Evolutionary conservation across 2,329 filamentous ascomycete genomes (phyloP).

Genomic region (Trichophyton schoenleinii): DNA sequence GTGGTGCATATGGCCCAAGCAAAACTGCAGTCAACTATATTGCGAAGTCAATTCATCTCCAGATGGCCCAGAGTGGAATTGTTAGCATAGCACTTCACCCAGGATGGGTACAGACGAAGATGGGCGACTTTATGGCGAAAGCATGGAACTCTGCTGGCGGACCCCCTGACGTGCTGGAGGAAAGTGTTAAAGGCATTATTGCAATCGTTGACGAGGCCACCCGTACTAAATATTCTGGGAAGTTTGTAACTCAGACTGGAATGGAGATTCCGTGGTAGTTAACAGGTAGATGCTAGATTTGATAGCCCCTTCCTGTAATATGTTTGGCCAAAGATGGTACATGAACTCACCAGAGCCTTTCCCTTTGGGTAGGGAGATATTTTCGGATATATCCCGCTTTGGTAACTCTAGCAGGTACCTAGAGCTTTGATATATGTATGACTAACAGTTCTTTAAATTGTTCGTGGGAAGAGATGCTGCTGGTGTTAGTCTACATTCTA

Average conservation of each 20-base stretch:
- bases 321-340: too few relatives aligned
- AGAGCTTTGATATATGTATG: too few relatives aligned
- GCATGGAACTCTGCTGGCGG: conserved; percentile 21
- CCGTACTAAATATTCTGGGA: conserved; percentile 23
- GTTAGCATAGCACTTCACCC: conserved; percentile 23
- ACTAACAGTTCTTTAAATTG: too few relatives aligned
- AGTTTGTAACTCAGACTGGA: conserved; percentile 24
- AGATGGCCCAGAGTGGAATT: conserved; percentile 17
- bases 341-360: too few relatives aligned
- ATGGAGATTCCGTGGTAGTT: conserved; percentile 16
- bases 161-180: conserved; percentile 22
- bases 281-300: neutral
- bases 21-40: conserved; percentile 18
- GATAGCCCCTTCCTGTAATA: too few relatives aligned
- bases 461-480: too few relatives aligned
- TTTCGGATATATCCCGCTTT: too few relatives aligned
- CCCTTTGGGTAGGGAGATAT: too few relatives aligned
- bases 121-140: conserved; percentile 21
- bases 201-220: conserved; percentile 27
- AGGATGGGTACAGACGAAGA: conserved; percentile 25
- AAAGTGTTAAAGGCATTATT: conserved; percentile 24
- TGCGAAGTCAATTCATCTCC: conserved; percentile 15
- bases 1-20: conserved; percentile 17
- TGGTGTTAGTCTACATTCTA: too few relatives aligned
- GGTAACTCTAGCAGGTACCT: too few relatives aligned